Evolutionary conservation across 805 yeast genomes (phyloP).

Genomic region (Cyberlindnera mycetangii): DNA sequence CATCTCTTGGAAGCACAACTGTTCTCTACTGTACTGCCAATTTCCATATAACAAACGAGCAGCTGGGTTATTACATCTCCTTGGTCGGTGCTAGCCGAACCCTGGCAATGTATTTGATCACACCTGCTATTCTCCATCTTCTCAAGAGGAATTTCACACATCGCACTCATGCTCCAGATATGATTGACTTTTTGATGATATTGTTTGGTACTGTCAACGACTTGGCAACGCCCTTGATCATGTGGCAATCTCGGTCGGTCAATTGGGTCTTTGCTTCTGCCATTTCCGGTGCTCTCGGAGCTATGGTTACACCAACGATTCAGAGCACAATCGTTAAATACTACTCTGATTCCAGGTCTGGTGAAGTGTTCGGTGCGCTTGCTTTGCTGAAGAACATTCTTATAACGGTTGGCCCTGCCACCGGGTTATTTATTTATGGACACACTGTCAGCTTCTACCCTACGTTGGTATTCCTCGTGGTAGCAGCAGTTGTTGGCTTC

Average conservation of each 20-base stretch:
- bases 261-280: slow-evolving; percentile 7
- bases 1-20: slow-evolving; percentile 40
- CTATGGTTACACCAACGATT: slow-evolving; percentile 53
- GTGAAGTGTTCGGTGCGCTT: slow-evolving; percentile 72
- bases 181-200: slow-evolving; percentile 42
- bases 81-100: slow-evolving; percentile 49
- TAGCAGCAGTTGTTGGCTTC: background rate
- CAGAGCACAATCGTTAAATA: slow-evolving; percentile 61
- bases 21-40: slow-evolving; percentile 51
- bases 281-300: slow-evolving; percentile 37
- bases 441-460: slow-evolving; percentile 39
- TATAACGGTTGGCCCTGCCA: slow-evolving; percentile 47
- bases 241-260: slow-evolving; percentile 32
- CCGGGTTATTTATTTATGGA: slow-evolving; percentile 46
- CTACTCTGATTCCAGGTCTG: slow-evolving; percentile 54
- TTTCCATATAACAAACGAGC: slow-evolving; percentile 52
- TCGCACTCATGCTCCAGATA: slow-evolving; percentile 46
- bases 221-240: slow-evolving; percentile 34
- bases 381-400: slow-evolving; percentile 54
- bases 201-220: slow-evolving; percentile 35
- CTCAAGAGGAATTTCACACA: slow-evolving; percentile 36
- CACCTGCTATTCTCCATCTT: slow-evolving; percentile 45
- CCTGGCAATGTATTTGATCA: slow-evolving; percentile 42
- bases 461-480: slow-evolving; percentile 32
- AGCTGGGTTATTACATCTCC: slow-evolving; percentile 56